phyloP scores from a whole-genome alignment of 805 yeast genomes.

The Lachancea meyersii region DNA sequence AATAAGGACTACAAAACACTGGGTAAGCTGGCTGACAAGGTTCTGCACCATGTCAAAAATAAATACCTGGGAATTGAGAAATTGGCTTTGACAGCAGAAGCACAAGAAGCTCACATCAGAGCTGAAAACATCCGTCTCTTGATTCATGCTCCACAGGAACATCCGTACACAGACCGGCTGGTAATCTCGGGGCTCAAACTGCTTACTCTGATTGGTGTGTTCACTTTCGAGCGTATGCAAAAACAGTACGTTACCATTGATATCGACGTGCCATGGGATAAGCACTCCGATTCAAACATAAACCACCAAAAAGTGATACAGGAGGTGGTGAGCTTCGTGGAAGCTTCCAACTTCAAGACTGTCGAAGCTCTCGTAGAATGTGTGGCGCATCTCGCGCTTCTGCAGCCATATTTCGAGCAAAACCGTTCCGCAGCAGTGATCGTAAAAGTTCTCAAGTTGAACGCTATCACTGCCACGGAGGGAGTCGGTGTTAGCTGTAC shows the following conservation, averaged over 20 bases:
- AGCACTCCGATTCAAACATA: slow-evolving; percentile 11
- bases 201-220: slow-evolving; percentile 84
- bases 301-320: slow-evolving; percentile 41
- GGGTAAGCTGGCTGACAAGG: slow-evolving; percentile 40
- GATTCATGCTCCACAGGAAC: slow-evolving; percentile 6
- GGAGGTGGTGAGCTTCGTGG: slow-evolving; percentile 55
- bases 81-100: slow-evolving; percentile 16
- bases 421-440: slow-evolving; percentile 34
- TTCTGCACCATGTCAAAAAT: slow-evolving; percentile 41
- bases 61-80: slow-evolving; percentile 20
- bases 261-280: slow-evolving; percentile 40
- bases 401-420: slow-evolving; percentile 35
- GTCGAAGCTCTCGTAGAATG: slow-evolving; percentile 85
- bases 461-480: slow-evolving; percentile 78
- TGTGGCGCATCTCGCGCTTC: slow-evolving; percentile 54
- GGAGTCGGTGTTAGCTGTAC: slow-evolving; percentile 83
- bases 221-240: slow-evolving; percentile 79
- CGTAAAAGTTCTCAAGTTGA: slow-evolving; percentile 78
- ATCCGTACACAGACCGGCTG: not conserved
- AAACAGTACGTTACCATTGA: slow-evolving; percentile 69
- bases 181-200: slow-evolving; percentile 48
- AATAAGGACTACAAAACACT: slow-evolving; percentile 32
- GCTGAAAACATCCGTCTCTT: slow-evolving; percentile 25
- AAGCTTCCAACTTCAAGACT: slow-evolving; percentile 75
- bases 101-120: slow-evolving; percentile 28